Percentiles rank a stretch among this genome's conserved stretches.
Conservation (phyloP, 192 early-diverging fungal species). For the Allomyces javanicus region DNA sequence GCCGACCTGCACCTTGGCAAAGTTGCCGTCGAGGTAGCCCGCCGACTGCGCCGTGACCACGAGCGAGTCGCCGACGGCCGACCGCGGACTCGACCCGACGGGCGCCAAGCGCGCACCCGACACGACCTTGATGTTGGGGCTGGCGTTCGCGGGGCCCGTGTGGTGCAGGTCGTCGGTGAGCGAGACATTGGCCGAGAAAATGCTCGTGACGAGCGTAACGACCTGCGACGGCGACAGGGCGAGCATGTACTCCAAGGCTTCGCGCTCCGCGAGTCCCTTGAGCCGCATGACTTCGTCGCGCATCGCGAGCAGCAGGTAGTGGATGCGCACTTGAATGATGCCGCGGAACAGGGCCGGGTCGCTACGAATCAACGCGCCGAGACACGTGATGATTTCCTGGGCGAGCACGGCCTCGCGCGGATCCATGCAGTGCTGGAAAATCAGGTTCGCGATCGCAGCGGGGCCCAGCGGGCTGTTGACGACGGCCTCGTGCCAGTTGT, state of each 20-base stretch:
- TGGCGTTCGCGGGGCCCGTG: too few relatives aligned
- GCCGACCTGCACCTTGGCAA: slow-evolving; percentile 42
- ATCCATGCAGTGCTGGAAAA: slow-evolving; percentile 56
- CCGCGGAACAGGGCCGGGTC: slow-evolving; percentile 53
- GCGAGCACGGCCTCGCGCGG: slow-evolving; percentile 64
- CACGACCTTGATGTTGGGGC: too few relatives aligned
- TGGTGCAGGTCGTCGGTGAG: too few relatives aligned
- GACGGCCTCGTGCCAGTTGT: slow-evolving; percentile 27
- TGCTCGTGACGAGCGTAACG: slow-evolving; percentile 48
- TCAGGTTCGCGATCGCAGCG: slow-evolving; percentile 37
- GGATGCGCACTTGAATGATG: slow-evolving; percentile 59
- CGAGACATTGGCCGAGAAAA: slow-evolving; percentile 7
- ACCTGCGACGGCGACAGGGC: slow-evolving; percentile 54
- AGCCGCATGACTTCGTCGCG: slow-evolving; percentile 64
- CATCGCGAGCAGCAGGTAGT: slow-evolving; percentile 67
- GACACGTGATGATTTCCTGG: slow-evolving; percentile 62
- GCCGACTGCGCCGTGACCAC: slow-evolving; percentile 44
- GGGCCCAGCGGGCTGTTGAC: slow-evolving; percentile 54
- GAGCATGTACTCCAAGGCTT: slow-evolving; percentile 62
- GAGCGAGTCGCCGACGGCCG: slow-evolving; percentile 19
- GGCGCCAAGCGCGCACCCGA: slow-evolving; percentile 3
- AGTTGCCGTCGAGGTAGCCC: slow-evolving; percentile 55
- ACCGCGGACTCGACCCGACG: too few relatives aligned
- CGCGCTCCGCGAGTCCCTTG: slow-evolving; percentile 51
- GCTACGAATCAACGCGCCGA: slow-evolving; percentile 51